Conservation (phyloP, 345 rosid genomes). For the Clarkia xantiana region DNA sequence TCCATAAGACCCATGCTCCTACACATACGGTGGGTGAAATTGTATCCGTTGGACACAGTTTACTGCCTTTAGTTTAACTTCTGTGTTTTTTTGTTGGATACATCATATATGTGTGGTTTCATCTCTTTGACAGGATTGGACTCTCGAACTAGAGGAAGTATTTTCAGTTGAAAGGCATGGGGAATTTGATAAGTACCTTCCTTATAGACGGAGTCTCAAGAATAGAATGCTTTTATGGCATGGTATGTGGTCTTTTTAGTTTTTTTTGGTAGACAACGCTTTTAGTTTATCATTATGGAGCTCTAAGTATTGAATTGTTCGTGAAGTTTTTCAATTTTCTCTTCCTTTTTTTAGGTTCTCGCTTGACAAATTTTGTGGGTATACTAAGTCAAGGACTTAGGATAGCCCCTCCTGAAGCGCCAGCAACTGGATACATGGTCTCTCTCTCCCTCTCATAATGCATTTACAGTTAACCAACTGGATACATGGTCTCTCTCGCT, state of each 20-base stretch:
- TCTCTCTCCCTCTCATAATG: constrained; percentile 15
- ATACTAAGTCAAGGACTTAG: constrained; percentile 93
- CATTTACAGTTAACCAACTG: too few species aligned
- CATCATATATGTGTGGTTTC: too few species aligned
- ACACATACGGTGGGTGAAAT: constrained; percentile 56
- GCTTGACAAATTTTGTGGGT: constrained; percentile 87
- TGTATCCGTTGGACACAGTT: too few species aligned
- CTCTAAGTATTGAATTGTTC: too few species aligned
- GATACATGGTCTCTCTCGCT: too few species aligned
- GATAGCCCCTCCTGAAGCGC: constrained; percentile 99
- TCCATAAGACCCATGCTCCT: constrained; percentile 76
- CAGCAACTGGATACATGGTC: constrained; percentile 97
- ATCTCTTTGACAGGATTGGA: constrained; percentile 46
- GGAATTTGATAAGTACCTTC: constrained; percentile 71
- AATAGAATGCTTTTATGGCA: constrained; percentile 95
- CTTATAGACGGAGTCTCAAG: constrained; percentile 37
- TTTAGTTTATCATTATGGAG: too few species aligned
- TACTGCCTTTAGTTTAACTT: too few species aligned
- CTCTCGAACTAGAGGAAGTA: constrained; percentile 82
- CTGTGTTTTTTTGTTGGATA: too few species aligned
- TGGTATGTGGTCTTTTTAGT: constrained; percentile 25
- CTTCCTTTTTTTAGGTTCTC: constrained; percentile 45
- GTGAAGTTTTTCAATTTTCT: neutral
- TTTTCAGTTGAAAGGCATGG: constrained; percentile 87
- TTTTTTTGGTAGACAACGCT: too few species aligned